Percentiles rank a stretch among this genome's conserved stretches.
phyloP scores from a whole-genome alignment of 2,329 filamentous ascomycete genomes.

The Diplodia sapinea region DNA sequence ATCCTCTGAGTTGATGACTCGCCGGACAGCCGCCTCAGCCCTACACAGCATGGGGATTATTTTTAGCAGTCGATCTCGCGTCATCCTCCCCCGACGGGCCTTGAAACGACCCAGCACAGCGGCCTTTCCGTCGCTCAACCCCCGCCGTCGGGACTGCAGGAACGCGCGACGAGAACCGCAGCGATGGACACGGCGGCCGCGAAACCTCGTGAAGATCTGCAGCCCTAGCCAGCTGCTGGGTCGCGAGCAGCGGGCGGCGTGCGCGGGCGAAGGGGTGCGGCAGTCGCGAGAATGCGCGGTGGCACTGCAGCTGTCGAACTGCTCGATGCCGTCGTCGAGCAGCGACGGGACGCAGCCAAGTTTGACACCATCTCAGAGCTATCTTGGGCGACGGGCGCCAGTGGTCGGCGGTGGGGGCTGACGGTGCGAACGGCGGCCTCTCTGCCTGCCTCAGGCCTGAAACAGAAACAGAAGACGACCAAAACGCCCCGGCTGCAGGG shows the following conservation, averaged over 20 bases:
- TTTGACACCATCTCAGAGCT: conserved; percentile 7
- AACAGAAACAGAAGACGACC: conserved; percentile 12
- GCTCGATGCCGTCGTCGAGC: neutral
- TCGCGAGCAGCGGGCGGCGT: neutral
- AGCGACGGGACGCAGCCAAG: neutral
- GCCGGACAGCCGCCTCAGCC: conserved; percentile 26
- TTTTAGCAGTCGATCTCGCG: conserved; percentile 32
- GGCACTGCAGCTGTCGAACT: neutral
- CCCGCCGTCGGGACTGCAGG: conserved; percentile 22
- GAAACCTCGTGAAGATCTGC: conserved; percentile 30
- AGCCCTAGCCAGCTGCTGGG: conserved; percentile 20
- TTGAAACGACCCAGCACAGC: conserved; percentile 28
- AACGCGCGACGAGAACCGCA: conserved; percentile 18
- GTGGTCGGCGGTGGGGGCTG: conserved; percentile 20
- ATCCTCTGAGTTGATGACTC: conserved; percentile 18
- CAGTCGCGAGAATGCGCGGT: conserved; percentile 15
- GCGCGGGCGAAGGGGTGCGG: neutral
- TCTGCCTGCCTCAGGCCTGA: conserved; percentile 4
- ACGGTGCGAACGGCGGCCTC: neutral
- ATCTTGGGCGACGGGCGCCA: conserved; percentile 21
- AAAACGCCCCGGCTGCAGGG: conserved; percentile 18
- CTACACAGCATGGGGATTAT: conserved; percentile 31
- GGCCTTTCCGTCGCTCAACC: conserved; percentile 31
- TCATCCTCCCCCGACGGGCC: conserved; percentile 27
- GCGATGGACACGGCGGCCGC: neutral